These are phyloP conservation scores for Sporisorium iseilematis-ciliati DNA, from an alignment of 1,284 basidiomycete genomes.

Conservation along the genomic window DNA sequence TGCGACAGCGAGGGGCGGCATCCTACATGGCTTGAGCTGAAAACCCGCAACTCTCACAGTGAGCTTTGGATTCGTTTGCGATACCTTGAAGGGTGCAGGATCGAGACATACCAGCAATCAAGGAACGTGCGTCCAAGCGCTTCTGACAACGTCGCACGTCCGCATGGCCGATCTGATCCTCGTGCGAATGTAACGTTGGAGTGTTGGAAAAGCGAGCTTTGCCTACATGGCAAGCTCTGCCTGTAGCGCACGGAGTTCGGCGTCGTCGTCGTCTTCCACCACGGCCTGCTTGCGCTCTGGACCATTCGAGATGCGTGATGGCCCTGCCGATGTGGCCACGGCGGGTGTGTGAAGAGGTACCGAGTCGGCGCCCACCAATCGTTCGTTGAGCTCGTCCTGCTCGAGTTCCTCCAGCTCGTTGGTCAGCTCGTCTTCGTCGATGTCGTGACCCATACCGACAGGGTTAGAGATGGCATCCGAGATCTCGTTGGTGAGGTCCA, in stretches of 20 bases:
- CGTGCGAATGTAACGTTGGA: too few species aligned
- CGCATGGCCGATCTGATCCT: too few species aligned
- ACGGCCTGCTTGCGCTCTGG: slow-evolving; percentile 72
- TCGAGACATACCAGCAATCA: too few species aligned
- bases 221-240: slow-evolving; percentile 74
- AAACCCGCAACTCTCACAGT: too few species aligned
- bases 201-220: not conserved
- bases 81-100: too few species aligned
- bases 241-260: slow-evolving; percentile 89
- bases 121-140: too few species aligned
- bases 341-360: slow-evolving; percentile 84
- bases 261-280: slow-evolving; percentile 92
- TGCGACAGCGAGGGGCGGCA: too few species aligned
- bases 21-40: too few species aligned
- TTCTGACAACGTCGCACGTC: too few species aligned
- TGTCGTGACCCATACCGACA: slow-evolving; percentile 75
- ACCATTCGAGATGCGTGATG: slow-evolving; percentile 47
- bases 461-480: slow-evolving; percentile 92
- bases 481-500: slow-evolving; percentile 94
- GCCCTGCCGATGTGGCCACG: slow-evolving; percentile 40
- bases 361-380: slow-evolving; percentile 87
- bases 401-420: slow-evolving; percentile 89
- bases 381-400: slow-evolving; percentile 88
- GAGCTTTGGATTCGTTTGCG: too few species aligned
- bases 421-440: slow-evolving; percentile 86